Base-by-base conservation (phyloP, 2,329 filamentous ascomycete species). In the Coleophoma eucalyptorum region DNA sequence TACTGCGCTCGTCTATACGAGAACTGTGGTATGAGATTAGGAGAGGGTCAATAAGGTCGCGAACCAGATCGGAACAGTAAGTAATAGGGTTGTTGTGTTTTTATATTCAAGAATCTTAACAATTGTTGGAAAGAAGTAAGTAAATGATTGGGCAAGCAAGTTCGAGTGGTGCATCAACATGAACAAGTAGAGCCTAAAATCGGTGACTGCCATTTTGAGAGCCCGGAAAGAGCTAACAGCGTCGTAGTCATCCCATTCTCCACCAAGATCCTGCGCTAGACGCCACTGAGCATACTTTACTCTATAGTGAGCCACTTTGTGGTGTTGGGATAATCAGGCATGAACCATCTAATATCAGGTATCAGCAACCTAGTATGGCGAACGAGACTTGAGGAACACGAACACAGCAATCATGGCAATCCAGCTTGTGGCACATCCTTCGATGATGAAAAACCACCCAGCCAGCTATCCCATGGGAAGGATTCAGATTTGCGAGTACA, bases 341-440 rank as follows among this genome's bases (percentile, higher is more conserved):
- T n/a, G n/a, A n/a, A n/a, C n/a, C n/a, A n/a, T n/a, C n/a, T n/a
- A n/a, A n/a, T n/a, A n/a, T n/a, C n/a, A n/a, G n/a, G n/a, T n/a
- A 67, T 49, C 3, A 69, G 62, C 35, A 13, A 38, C 35, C 35
- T 38, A 12, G 3, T 13, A 38, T 38, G 10, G 10, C 5, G 15
- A 12, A 15, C 16, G 16, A 16, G 7, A 38, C 15, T 38, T 4
- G 4, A 38, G 5, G 1, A 70, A 67, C 43, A 70, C 47, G 40
- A 55, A 68, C 48, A 52, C 33, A 10, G 21, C 38, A 12, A 51
- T 19, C n/a, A 51, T 33, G 19, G 77, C 77, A 3, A 80, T 66
- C 0, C 77, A 77, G 1, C 80, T 46, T 3, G 77, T 79, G 51
- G 80, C 74, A 32, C 78, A 62, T 3, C 75, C 75, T 54, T 80